Base-by-base conservation (phyloP, 1,284 basidiomycete genomes). In the Cryptococcus wingfieldii region DNA sequence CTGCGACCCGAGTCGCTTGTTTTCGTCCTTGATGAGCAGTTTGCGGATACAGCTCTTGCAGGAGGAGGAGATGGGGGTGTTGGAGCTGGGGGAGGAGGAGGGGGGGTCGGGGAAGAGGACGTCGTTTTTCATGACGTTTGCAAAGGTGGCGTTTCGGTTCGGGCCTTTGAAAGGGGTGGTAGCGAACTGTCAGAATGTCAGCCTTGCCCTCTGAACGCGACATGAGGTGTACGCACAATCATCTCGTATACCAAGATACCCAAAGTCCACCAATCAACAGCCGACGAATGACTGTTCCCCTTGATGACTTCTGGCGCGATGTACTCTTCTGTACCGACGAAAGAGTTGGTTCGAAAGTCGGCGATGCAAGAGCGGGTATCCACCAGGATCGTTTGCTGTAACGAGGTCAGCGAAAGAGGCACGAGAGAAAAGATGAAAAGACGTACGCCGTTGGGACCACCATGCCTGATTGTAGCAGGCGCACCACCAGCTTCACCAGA, bases 181-280 rank as follows among this genome's bases (percentile, higher is more conserved):
- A 38, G 92, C 94, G 76, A 89, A 96, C 91, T 94, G 77, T 18
- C 44, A 14, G 3, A 51, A n/a, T 41, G 45, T 47, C 53, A 66
- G 62, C 46, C 41, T 3, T 23, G 23, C 23, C 23, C 23, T 23
- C 23, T 23, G 1, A 23, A 23, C 23, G 23, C 23, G 23, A 38
- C 19, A 41, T 4, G 31, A 27, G n/a, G 42, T 23, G 19, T 16
- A 14, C 90, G 82, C 80, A 94, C 91, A 78, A 98, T 96, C 96
- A 98, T 98, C 80, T 99, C 96, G 80, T 95, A 97, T 68, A 98
- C 92, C 69, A 99, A 83, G 68, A 99, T 98, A 41, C 96, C 96
- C 50, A 97, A 81, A 37, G 95, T 98, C 96, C 92, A 98, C 95
- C 95, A 98, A 78, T 99, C 96, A 51, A 99, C 96, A 8, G 96